Conservation (phyloP, 129 eudicot genomes). For the Daucus carota region DH1_v3.0 NC_030386.2:37545001-37545500, state of each 20-base stretch:
- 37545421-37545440: not conserved
- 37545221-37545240: not conserved
- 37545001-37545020: not conserved
- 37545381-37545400: not conserved
- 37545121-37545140: constrained; percentile 31
- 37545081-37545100: constrained; percentile 27
- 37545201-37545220: not conserved
- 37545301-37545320: constrained; percentile 33
- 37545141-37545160: constrained; percentile 30
- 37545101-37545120: constrained; percentile 19
- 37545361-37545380: constrained; percentile 17
- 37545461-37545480: not conserved
- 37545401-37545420: not conserved
- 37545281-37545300: constrained; percentile 20
- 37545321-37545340: constrained; percentile 49
- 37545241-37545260: not conserved
- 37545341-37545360: constrained; percentile 48
- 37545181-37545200: constrained; percentile 30
- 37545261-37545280: constrained; percentile 1
- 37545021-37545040: not conserved
- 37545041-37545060: not conserved
- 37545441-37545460: not conserved
- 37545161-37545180: constrained; percentile 25
- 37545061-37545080: constrained; percentile 21
- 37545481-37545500: not conserved